Percentiles rank a stretch among this genome's conserved stretches.
Evolutionary conservation across 2,329 filamentous ascomycete genomes (phyloP).

Genomic region (Diaporthe velutina): DNA sequence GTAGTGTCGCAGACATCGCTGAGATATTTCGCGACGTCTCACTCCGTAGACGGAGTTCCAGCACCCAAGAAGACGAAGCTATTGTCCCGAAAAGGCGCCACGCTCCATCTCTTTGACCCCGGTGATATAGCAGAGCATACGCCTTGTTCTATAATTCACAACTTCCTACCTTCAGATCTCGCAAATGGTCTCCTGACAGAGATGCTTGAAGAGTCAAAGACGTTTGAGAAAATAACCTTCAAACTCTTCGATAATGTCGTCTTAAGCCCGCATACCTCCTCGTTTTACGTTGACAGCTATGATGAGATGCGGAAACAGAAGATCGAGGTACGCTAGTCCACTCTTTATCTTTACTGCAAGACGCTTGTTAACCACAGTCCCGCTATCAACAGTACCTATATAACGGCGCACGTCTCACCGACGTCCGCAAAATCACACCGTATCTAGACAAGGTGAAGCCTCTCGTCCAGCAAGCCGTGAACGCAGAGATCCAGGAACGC

Average conservation of each 20-base stretch:
- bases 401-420: slow-evolving; percentile 81
- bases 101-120: slow-evolving; percentile 85
- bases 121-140: slow-evolving; percentile 85
- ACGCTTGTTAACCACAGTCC: background rate
- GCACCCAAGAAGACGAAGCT: slow-evolving; percentile 59
- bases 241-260: slow-evolving; percentile 92
- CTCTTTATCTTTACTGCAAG: too few relatives aligned
- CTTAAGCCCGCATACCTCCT: slow-evolving; percentile 84
- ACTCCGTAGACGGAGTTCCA: slow-evolving; percentile 27
- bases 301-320: slow-evolving; percentile 79
- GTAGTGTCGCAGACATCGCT: slow-evolving; percentile 70
- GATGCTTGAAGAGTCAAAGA: slow-evolving; percentile 78
- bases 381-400: slow-evolving; percentile 77
- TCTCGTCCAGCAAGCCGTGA: slow-evolving; percentile 81
- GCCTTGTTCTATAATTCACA: slow-evolving; percentile 92
- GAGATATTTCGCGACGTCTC: slow-evolving; percentile 58
- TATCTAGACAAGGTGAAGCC: slow-evolving; percentile 78
- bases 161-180: slow-evolving; percentile 80
- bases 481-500: slow-evolving; percentile 78
- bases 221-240: slow-evolving; percentile 80
- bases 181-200: slow-evolving; percentile 83
- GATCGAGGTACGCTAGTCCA: slow-evolving; percentile 61
- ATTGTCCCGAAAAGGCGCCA: slow-evolving; percentile 82
- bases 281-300: slow-evolving; percentile 83
- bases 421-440: slow-evolving; percentile 82